A percentile compares a stretch with the other conserved stretches of the same genome.
Evolutionary conservation across 352 stramenopile species (phyloP).

Genomic region (Aphanomyces euteiches): DNA sequence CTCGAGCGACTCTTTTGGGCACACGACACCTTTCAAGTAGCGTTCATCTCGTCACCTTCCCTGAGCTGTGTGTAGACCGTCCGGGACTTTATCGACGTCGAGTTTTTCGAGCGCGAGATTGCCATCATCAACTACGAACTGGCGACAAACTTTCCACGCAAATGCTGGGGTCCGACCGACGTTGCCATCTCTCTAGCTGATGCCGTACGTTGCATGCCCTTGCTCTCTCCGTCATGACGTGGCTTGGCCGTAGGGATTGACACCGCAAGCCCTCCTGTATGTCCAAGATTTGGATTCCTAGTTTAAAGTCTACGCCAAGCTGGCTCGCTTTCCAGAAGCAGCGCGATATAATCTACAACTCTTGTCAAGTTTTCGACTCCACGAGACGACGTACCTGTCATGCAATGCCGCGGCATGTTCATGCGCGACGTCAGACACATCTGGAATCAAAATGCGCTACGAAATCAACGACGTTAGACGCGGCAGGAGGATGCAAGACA

Average conservation of each 20-base stretch:
- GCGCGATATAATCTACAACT: conserved; percentile 58
- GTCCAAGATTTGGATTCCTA: conserved; percentile 83
- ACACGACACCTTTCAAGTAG: conserved; percentile 51
- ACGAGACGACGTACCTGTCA: conserved; percentile 39
- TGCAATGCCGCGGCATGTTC: conserved; percentile 74
- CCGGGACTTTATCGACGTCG: conserved; percentile 77
- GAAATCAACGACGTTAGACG: neutral
- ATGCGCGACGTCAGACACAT: conserved; percentile 48
- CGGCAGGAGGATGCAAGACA: too few relatives aligned
- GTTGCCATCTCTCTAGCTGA: conserved; percentile 61
- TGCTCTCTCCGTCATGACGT: conserved; percentile 1
- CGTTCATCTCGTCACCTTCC: neutral
- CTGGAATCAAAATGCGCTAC: conserved; percentile 62
- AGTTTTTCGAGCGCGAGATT: conserved; percentile 74
- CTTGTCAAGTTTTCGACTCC: neutral
- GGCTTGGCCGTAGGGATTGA: conserved; percentile 45
- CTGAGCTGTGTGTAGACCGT: conserved; percentile 52
- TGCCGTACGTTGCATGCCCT: conserved; percentile 42
- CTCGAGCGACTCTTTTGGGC: conserved; percentile 79
- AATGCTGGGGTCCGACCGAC: conserved; percentile 58
- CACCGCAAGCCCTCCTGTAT: conserved; percentile 69
- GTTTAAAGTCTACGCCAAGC: conserved; percentile 17
- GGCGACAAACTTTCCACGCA: conserved; percentile 82
- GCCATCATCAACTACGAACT: conserved; percentile 76
- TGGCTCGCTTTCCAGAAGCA: conserved; percentile 55